phyloP scores from a whole-genome alignment of 371 early-diverging fungal genomes.

The Chytridium lagenaria region DNA sequence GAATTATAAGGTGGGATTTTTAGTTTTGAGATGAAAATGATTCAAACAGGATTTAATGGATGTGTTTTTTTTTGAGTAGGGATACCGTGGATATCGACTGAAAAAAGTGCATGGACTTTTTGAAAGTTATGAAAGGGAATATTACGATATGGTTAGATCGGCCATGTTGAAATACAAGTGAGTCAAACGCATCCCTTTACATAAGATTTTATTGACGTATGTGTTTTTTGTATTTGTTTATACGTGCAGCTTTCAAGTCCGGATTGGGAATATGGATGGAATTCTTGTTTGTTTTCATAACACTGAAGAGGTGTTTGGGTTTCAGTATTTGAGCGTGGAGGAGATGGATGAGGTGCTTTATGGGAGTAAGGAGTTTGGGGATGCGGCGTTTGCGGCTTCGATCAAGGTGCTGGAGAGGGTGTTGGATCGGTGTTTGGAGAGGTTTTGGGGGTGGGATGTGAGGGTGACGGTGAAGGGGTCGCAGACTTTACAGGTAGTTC shows the following conservation, averaged over 20 bases:
- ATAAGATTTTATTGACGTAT: not conserved
- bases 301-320: slow-evolving; percentile 89
- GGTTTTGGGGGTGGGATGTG: slow-evolving; percentile 40
- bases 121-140: slow-evolving; percentile 90
- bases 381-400: slow-evolving; percentile 70
- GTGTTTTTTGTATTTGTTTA: not conserved
- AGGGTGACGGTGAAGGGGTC: slow-evolving; percentile 21
- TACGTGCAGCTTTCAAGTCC: slow-evolving; percentile 77
- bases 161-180: slow-evolving; percentile 87
- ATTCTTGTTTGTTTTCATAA: slow-evolving; percentile 94
- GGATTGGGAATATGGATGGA: slow-evolving; percentile 97
- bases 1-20: slow-evolving; percentile 67
- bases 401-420: slow-evolving; percentile 68
- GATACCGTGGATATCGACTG: slow-evolving; percentile 66
- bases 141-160: slow-evolving; percentile 90
- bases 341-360: slow-evolving; percentile 88
- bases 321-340: slow-evolving; percentile 87
- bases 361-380: slow-evolving; percentile 76
- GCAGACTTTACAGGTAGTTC: not conserved
- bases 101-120: slow-evolving; percentile 61
- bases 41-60: too few species aligned
- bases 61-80: slow-evolving; percentile 37
- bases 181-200: not conserved
- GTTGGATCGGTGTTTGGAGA: slow-evolving; percentile 66
- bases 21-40: not conserved